Conservation (phyloP, 2,329 filamentous ascomycete species). For the Trichoderma sp. region DNA sequence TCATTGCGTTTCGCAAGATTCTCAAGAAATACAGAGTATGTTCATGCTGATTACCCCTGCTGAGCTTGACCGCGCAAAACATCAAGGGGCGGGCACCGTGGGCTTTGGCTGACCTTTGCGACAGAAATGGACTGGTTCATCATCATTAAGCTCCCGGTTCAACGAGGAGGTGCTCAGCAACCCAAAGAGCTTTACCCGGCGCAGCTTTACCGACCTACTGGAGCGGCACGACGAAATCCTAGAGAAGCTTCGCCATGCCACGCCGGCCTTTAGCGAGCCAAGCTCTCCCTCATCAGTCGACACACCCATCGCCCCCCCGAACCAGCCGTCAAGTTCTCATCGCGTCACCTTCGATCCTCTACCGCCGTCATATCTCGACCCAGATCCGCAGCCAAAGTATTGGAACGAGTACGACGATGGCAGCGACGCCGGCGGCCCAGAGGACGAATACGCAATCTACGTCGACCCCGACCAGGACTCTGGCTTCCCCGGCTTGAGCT, state of each 20-base stretch:
- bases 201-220: conserved; percentile 57
- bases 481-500: conserved; percentile 61
- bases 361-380: conserved; percentile 29
- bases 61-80: neutral
- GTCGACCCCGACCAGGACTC: conserved; percentile 64
- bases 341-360: conserved; percentile 32
- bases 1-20: conserved; percentile 75
- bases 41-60: neutral
- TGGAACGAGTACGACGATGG: conserved; percentile 89
- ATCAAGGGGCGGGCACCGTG: neutral
- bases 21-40: conserved; percentile 77
- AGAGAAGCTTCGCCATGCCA: conserved; percentile 44
- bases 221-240: conserved; percentile 51
- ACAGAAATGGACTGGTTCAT: conserved; percentile 78
- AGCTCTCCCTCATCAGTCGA: conserved; percentile 38
- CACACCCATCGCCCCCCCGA: conserved; percentile 18
- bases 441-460: conserved; percentile 68
- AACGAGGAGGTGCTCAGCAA: conserved; percentile 61
- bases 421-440: conserved; percentile 60
- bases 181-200: conserved; percentile 68
- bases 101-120: neutral
- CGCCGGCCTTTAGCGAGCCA: conserved; percentile 39
- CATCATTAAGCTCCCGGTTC: conserved; percentile 61
- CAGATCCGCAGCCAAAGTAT: conserved; percentile 47
- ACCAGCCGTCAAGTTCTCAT: neutral